These are phyloP conservation scores for Coniosporium tulheliwenetii DNA, from an alignment of 2,329 filamentous ascomycete genomes.

Conservation along the genomic window DNA sequence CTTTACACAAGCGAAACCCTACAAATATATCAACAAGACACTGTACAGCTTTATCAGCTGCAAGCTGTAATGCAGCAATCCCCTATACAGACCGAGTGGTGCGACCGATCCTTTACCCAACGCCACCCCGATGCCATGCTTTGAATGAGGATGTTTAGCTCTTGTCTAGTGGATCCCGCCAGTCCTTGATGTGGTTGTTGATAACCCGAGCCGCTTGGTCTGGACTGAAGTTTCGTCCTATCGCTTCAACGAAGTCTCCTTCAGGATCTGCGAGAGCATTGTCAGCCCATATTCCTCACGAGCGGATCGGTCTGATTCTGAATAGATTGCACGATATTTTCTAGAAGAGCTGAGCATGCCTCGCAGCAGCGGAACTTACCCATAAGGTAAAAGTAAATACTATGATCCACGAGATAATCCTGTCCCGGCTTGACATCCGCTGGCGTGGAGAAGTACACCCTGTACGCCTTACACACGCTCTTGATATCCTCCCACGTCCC, in stretches of 20 bases:
- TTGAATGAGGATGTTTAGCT: conserved; percentile 3
- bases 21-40: too few relatives aligned
- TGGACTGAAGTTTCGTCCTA: conserved; percentile 86
- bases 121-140: too few relatives aligned
- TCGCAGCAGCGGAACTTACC: conserved; percentile 35
- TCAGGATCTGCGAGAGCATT: conserved; percentile 54
- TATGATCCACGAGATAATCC: conserved; percentile 96
- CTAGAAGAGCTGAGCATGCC: background rate
- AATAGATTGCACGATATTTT: too few relatives aligned
- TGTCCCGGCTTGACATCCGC: conserved; percentile 76
- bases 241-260: conserved; percentile 93
- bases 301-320: too few relatives aligned
- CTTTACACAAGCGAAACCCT: too few relatives aligned
- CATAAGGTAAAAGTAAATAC: conserved; percentile 99
- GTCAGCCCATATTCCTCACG: background rate
- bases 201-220: conserved; percentile 76
- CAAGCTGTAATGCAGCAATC: too few relatives aligned
- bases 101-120: too few relatives aligned
- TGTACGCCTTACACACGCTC: conserved; percentile 83
- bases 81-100: too few relatives aligned
- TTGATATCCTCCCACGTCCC: conserved; percentile 91
- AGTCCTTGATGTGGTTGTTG: conserved; percentile 68
- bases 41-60: too few relatives aligned
- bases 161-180: conserved; percentile 43
- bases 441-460: conserved; percentile 95